These are phyloP conservation scores for Boletus bicolor DNA, from an alignment of 768 basidiomycete genomes.

Conservation along the genomic window DNA sequence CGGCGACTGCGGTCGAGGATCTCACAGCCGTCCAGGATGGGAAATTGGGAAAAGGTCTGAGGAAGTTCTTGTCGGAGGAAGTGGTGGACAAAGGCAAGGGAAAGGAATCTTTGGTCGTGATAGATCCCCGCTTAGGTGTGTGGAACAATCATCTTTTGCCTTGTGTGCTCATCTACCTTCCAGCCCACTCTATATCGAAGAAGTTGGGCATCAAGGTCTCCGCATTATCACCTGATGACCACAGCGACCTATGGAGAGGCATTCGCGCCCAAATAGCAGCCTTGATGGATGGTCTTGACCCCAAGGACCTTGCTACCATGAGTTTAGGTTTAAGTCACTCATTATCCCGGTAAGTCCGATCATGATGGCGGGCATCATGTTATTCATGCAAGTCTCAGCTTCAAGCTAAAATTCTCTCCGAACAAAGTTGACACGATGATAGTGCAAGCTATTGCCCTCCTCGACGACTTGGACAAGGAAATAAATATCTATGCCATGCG, in stretches of 20 bases:
- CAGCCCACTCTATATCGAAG: conserved; percentile 86
- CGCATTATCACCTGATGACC: conserved; percentile 52
- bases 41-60: conserved; percentile 88
- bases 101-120: conserved; percentile 80
- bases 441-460: conserved; percentile 94
- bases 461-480: conserved; percentile 99
- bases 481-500: conserved; percentile 99
- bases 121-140: conserved; percentile 89
- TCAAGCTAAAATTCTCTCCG: conserved; percentile 99
- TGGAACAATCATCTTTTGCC: conserved; percentile 8
- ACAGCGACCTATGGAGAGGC: conserved; percentile 89
- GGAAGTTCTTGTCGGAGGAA: conserved; percentile 87
- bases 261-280: conserved; percentile 86
- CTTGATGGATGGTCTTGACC: conserved; percentile 86
- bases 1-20: conserved; percentile 95
- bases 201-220: conserved; percentile 89
- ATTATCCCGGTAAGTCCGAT: conserved; percentile 69
- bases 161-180: conserved; percentile 6
- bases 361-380: neutral
- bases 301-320: conserved; percentile 95
- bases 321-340: conserved; percentile 96
- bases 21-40: conserved; percentile 89
- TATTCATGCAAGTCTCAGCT: conserved; percentile 46
- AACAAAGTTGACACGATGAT: conserved; percentile 99
- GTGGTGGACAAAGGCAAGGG: conserved; percentile 87